phyloP scores from a whole-genome alignment of 1,139 yeast species.

The Zygoascus meyerae region DNA sequence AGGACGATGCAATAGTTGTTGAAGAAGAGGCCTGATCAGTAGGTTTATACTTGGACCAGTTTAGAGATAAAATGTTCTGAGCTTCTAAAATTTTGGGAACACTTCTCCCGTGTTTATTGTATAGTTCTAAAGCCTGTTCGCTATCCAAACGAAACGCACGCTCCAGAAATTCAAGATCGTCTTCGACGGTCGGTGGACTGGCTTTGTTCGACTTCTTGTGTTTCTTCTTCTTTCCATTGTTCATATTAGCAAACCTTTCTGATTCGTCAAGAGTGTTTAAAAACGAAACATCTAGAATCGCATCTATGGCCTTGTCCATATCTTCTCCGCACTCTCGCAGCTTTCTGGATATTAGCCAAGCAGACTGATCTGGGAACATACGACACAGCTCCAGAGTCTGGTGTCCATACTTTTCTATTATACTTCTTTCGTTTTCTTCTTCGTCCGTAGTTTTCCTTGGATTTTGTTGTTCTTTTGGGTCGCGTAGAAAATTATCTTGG shows the following conservation, averaged over 20 bases:
- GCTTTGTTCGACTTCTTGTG: background rate
- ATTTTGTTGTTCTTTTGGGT: background rate
- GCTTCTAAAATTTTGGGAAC: background rate
- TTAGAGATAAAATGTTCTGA: background rate
- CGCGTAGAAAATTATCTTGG: too few relatives aligned
- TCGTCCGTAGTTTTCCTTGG: background rate
- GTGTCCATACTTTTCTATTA: slow-evolving; percentile 3
- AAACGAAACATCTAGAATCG: slow-evolving; percentile 22
- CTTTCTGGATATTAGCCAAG: slow-evolving; percentile 15
- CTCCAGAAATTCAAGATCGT: too few relatives aligned
- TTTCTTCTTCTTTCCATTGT: background rate
- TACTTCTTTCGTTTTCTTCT: background rate
- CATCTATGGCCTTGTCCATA: slow-evolving; percentile 23
- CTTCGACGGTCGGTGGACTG: background rate
- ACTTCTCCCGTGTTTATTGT: background rate
- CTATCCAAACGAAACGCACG: background rate
- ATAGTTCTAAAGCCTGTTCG: background rate
- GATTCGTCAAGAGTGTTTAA: slow-evolving; percentile 17
- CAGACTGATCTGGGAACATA: slow-evolving; percentile 24
- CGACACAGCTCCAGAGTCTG: slow-evolving; percentile 18
- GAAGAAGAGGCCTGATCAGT: background rate
- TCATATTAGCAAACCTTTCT: background rate
- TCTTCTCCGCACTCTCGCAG: slow-evolving; percentile 20
- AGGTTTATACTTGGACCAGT: background rate
- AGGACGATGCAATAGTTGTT: background rate